These are phyloP conservation scores for Fennellomyces sp. DNA, from an alignment of 371 early-diverging fungal species.

Conservation along the genomic window DNA sequence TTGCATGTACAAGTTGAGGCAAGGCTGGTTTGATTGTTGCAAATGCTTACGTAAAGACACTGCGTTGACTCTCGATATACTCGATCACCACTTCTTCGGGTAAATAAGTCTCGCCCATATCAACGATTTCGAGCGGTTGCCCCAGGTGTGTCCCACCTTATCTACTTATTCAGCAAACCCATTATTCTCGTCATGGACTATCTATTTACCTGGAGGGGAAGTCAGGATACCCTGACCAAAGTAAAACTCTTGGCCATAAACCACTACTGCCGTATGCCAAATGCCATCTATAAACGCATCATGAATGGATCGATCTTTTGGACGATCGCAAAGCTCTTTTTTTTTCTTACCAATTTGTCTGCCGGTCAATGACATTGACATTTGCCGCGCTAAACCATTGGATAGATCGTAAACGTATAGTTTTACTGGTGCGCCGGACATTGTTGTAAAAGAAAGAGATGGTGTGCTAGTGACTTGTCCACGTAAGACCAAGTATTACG, in stretches of 20 bases:
- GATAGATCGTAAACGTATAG: constrained; percentile 83
- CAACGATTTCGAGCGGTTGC: constrained; percentile 66
- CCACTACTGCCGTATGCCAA: constrained; percentile 92
- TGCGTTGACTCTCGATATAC: constrained; percentile 71
- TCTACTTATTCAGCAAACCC: too few relatives aligned
- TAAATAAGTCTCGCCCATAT: constrained; percentile 83
- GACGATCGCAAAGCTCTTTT: neutral
- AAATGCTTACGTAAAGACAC: constrained; percentile 57
- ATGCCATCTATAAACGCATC: constrained; percentile 67
- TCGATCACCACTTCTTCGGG: constrained; percentile 81
- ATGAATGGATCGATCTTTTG: neutral
- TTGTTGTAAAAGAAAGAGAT: constrained; percentile 1
- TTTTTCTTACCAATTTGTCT: constrained; percentile 59
- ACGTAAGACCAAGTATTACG: neutral
- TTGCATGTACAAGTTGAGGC: neutral
- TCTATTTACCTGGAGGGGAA: constrained; percentile 54
- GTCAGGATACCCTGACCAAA: constrained; percentile 80
- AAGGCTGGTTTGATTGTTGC: neutral
- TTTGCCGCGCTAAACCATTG: constrained; percentile 68
- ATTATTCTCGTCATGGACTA: neutral
- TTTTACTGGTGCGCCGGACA: constrained; percentile 52
- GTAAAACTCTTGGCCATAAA: constrained; percentile 85
- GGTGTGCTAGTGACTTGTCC: neutral
- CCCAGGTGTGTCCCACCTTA: constrained; percentile 75
- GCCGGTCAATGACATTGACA: constrained; percentile 69